Evolutionary conservation across 179 eudicot species (phyloP), one percentile per base, ranked within the genome.

Genomic region (Beta lomatogona): DNA sequence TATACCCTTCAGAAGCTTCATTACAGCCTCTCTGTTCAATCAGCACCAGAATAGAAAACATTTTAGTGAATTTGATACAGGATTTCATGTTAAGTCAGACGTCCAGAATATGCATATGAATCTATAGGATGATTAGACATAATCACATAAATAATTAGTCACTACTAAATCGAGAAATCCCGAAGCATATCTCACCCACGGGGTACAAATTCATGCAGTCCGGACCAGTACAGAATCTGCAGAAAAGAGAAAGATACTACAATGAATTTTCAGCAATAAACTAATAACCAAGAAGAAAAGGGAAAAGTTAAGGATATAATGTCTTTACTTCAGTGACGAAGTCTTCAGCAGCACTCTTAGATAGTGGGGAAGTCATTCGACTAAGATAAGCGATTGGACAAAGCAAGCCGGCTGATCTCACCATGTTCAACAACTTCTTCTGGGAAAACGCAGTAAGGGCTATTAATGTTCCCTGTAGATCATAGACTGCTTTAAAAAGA

Each of bases 301-400:
- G n/a, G 22, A 15, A 19, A 68, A 58, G 54, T 6, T 13, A 9
- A 75, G 19, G 4, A 18, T 2, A 71, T 45, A 4, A 46, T 5
- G 22, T 60, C 66, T 70, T 64, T 89, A 93, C 97, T 77, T 92
- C 91, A 71, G 88, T 91, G 44, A 92, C 31, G 46, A 89, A 89
- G 80, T 86, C 65, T 59, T 87, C 83, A 44, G 92, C 91, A 16
- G 86, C 90, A 61, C 77, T 36, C 81, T 80, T 88, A 50, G 87
- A 89, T 21, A 93, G 89, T 4, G 84, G 82, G 58, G 94, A 82
- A 41, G n/a, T n/a, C n/a, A n/a, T 88, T 79, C 93, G 91, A 73
- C 91, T 85, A 54, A 93, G 77, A 82, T 91, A 93, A 25, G 96
- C 93, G 28, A 92, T 86, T 21, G 97, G 96, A 84, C 94, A 87